Evolutionary conservation across 352 stramenopile species (phyloP).

Genomic region (Phytopythium sindhum): DNA sequence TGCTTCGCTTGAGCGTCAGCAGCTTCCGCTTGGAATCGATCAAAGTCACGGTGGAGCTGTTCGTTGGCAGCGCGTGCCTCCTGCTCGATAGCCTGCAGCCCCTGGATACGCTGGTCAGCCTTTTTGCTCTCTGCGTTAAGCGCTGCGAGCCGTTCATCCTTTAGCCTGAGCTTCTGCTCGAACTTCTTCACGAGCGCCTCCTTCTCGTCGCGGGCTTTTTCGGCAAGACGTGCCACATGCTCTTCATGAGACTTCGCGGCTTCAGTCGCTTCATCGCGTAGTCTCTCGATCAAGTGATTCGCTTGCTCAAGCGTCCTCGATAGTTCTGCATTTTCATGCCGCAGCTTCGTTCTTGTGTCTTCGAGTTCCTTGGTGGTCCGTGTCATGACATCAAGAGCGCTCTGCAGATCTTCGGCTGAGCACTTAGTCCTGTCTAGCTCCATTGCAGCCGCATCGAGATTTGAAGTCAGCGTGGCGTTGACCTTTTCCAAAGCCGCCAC

Average conservation of each 20-base stretch:
- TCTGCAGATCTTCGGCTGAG: neutral
- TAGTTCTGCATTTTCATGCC: neutral
- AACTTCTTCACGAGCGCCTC: neutral
- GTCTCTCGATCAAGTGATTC: neutral
- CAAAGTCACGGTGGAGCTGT: neutral
- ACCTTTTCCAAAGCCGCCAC: neutral
- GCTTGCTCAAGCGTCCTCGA: neutral
- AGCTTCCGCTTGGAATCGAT: neutral
- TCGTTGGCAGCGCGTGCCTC: neutral
- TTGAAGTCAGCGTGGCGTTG: neutral
- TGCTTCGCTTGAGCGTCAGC: neutral
- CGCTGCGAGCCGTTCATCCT: neutral
- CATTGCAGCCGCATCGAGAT: constrained; percentile 5
- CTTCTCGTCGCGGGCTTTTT: neutral
- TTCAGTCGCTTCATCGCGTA: neutral
- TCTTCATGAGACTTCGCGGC: neutral
- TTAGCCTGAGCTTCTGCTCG: neutral
- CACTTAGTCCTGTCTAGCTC: constrained; percentile 7
- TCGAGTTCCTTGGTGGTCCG: neutral
- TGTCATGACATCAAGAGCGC: neutral
- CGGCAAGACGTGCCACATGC: neutral
- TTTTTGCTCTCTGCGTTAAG: neutral
- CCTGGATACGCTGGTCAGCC: neutral
- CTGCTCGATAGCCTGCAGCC: neutral
- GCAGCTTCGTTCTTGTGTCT: neutral